A percentile compares a stretch with the other conserved stretches of the same genome.
Evolutionary conservation across 176 grass and related monocot genomes (phyloP).

Genomic region (Lolium rigidum): DNA sequence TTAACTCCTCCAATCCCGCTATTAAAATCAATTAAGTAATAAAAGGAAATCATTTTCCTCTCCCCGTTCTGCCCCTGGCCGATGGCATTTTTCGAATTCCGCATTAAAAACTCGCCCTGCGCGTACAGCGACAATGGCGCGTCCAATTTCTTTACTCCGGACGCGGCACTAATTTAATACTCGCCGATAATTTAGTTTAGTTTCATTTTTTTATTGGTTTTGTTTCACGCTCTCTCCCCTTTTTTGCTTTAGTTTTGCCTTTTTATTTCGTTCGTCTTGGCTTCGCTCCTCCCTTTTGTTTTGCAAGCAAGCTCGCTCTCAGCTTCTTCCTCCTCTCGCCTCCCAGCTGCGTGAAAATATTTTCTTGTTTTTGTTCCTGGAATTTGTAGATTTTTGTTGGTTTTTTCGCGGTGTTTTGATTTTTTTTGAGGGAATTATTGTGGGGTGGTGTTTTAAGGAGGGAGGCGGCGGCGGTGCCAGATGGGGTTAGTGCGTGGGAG

Average conservation of each 20-base stretch:
- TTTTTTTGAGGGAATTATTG: not conserved
- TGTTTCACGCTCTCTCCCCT: constrained; percentile 45
- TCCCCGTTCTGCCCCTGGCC: constrained; percentile 36
- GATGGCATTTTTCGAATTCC: constrained; percentile 47
- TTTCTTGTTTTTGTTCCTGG: not conserved
- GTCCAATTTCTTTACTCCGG: constrained; percentile 33
- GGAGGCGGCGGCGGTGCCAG: constrained; percentile 28
- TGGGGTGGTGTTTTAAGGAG: not conserved
- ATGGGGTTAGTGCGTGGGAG: constrained; percentile 49
- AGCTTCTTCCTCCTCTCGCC: constrained; percentile 33
- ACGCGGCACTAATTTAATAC: constrained; percentile 46
- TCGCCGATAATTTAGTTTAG: constrained; percentile 49
- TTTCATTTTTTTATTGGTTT: constrained; percentile 49
- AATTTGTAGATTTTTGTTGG: constrained; percentile 36
- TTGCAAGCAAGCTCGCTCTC: constrained; percentile 18
- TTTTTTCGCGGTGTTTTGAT: constrained; percentile 22
- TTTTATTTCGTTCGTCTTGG: constrained; percentile 60
- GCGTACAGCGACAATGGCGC: constrained; percentile 52
- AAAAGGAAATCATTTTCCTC: not conserved
- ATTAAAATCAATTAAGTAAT: not conserved
- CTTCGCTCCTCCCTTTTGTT: constrained; percentile 34
- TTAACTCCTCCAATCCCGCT: not conserved
- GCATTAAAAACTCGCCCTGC: constrained; percentile 49
- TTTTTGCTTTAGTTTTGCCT: constrained; percentile 78
- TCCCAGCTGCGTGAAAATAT: not conserved